Base-by-base conservation (phyloP, 208 protist genomes). In the Phytomonas sp. region DNA sequence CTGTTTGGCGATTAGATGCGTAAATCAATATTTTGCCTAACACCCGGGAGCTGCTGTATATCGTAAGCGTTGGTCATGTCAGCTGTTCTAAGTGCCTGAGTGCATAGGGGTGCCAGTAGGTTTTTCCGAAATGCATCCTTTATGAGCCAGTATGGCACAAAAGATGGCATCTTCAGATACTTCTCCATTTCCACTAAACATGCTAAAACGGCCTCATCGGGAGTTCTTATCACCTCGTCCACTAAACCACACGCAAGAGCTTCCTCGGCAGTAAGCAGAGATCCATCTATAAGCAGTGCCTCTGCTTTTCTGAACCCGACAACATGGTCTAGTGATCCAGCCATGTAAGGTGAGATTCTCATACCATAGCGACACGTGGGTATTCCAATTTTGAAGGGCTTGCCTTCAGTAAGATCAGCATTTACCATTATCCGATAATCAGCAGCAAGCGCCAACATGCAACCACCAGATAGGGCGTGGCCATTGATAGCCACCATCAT, bases 381-480 rank as follows among this genome's bases (percentile, higher is more conserved):
- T 31, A 96, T 80, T 37, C 91, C 91, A 62, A 93, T 92, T n/a
- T 66, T 80, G 32, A 84, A 53, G 13, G 40, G 40, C 13, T 51
- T 51, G 7, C 20, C 40, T 28, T 66, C n/a, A 2, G 65, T 61
- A 6, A 67, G 15, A 20, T 77, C 77, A 11, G 62, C 53, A 0
- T 62, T 62, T 23, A 84, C 82, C 91, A 96, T 96, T 28, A 94
- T 81, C 30, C 88, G 77, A 65, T 88, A 87, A 72, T 96, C 91
- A 56, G 78, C 81, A 23, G 81, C 78, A 31, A 92, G 75, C 4
- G 86, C 84, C 9, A 96, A 56, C 7, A 87, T 76, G 71, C 86
- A 90, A 32, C 91, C 91, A 11, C 75, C 82, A 1, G 84, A 87
- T 3, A 73, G 63, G n/a, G 81, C 81, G 68, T 87, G 75, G 11